phyloP scores from a whole-genome alignment of 2,329 filamentous ascomycete genomes.

The Ceratocystis papillata region DNA sequence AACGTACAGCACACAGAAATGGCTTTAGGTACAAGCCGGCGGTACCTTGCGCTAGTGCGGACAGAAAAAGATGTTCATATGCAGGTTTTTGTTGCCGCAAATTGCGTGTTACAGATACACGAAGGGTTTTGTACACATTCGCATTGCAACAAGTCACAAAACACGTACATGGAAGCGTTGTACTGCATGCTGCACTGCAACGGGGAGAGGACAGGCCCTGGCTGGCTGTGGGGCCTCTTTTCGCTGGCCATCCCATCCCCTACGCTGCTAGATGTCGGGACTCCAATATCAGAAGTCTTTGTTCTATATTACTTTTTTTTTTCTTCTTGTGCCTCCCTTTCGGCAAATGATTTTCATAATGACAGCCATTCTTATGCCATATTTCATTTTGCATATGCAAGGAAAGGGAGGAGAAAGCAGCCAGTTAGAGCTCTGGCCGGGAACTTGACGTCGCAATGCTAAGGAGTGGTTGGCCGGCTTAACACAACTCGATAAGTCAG shows the following conservation, averaged over 20 bases:
- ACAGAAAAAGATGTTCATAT: neutral
- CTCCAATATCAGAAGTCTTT: neutral
- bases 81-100: too few relatives aligned
- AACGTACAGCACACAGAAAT: too few relatives aligned
- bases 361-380: neutral
- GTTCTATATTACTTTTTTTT: neutral
- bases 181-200: constrained; percentile 11
- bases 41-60: constrained; percentile 5
- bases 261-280: neutral
- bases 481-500: too few relatives aligned
- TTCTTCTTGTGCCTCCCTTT: neutral
- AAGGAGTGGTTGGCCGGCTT: neutral
- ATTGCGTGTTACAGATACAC: neutral
- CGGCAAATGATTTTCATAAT: constrained; percentile 4
- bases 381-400: constrained; percentile 5
- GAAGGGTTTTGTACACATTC: neutral
- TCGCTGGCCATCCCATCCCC: neutral
- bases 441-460: neutral
- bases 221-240: neutral
- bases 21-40: neutral
- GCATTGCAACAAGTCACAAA: neutral
- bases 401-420: neutral
- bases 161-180: neutral
- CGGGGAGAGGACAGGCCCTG: neutral
- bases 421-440: neutral